A percentile compares a stretch with the other conserved stretches of the same genome.
Conservation (phyloP, 805 yeast species). For the Metschnikowia picachoensis region DNA sequence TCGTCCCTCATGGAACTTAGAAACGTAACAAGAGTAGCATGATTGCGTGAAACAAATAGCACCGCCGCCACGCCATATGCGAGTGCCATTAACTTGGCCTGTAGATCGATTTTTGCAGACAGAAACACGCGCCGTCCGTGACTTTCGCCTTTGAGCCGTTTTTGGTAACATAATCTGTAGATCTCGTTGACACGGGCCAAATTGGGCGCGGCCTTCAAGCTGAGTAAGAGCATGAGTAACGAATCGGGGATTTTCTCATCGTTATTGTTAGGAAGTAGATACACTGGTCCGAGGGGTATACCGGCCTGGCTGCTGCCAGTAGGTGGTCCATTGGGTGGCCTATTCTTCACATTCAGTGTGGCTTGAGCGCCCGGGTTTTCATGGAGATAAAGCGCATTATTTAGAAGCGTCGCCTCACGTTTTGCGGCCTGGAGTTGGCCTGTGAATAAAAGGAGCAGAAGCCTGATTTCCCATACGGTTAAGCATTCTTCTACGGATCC, state of each 20-base stretch:
- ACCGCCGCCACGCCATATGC: slow-evolving; percentile 33
- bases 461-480: slow-evolving; percentile 35
- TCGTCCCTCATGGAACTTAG: slow-evolving; percentile 21
- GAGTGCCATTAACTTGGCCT: slow-evolving; percentile 24
- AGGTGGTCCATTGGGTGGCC: neutral
- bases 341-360: neutral
- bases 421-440: slow-evolving; percentile 30
- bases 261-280: slow-evolving; percentile 38
- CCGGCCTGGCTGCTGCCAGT: too few relatives aligned
- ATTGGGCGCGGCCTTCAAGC: slow-evolving; percentile 43
- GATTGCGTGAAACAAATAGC: slow-evolving; percentile 28
- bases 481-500: slow-evolving; percentile 14
- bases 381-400: slow-evolving; percentile 30
- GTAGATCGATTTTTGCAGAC: slow-evolving; percentile 6
- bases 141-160: slow-evolving; percentile 22
- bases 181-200: slow-evolving; percentile 40
- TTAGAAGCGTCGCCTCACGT: slow-evolving; percentile 35
- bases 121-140: slow-evolving; percentile 23
- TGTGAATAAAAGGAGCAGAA: slow-evolving; percentile 28
- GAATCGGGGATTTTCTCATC: slow-evolving; percentile 24
- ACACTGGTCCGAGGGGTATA: slow-evolving; percentile 10
- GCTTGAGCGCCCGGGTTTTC: slow-evolving; percentile 23
- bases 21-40: slow-evolving; percentile 25
- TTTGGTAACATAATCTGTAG: slow-evolving; percentile 40
- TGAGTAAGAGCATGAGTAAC: slow-evolving; percentile 30